A percentile compares a stretch with the other conserved stretches of the same genome.
phyloP scores from a whole-genome alignment of 2,329 filamentous ascomycete species.

The Aspergillus sergii region DNA sequence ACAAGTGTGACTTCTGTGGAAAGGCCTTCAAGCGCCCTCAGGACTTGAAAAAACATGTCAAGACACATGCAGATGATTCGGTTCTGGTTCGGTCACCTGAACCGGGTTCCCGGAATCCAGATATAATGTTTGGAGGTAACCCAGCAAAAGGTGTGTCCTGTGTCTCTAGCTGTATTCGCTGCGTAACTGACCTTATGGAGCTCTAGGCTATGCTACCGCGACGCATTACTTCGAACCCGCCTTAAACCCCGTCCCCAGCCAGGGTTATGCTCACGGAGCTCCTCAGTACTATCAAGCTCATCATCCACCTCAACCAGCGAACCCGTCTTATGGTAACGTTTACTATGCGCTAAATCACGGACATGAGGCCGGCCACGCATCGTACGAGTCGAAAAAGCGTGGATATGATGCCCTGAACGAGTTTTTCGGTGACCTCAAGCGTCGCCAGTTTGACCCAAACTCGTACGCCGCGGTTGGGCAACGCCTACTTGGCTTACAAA shows the following conservation, averaged over 20 bases:
- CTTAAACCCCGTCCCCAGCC: constrained; percentile 49
- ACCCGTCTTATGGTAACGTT: constrained; percentile 68
- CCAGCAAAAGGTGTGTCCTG: constrained; percentile 39
- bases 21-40: constrained; percentile 99
- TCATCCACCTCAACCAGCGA: constrained; percentile 56
- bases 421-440: constrained; percentile 92
- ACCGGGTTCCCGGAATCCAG: constrained; percentile 52
- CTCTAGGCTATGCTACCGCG: constrained; percentile 35
- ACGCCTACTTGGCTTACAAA: constrained; percentile 79
- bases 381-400: constrained; percentile 76
- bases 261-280: constrained; percentile 45
- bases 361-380: constrained; percentile 64
- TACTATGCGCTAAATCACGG: constrained; percentile 74
- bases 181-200: constrained; percentile 10
- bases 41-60: constrained; percentile 99
- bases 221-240: constrained; percentile 61
- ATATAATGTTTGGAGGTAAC: constrained; percentile 42
- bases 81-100: constrained; percentile 69
- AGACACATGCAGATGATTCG: constrained; percentile 96
- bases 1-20: constrained; percentile 98
- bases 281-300: constrained; percentile 58
- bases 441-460: constrained; percentile 81
- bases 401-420: constrained; percentile 88
- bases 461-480: constrained; percentile 93
- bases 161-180: neutral